A percentile compares a stretch with the other conserved stretches of the same genome.
These are phyloP conservation scores for Salix udensis DNA, from an alignment of 345 rosid genomes.

Conservation along the genomic window DNA sequence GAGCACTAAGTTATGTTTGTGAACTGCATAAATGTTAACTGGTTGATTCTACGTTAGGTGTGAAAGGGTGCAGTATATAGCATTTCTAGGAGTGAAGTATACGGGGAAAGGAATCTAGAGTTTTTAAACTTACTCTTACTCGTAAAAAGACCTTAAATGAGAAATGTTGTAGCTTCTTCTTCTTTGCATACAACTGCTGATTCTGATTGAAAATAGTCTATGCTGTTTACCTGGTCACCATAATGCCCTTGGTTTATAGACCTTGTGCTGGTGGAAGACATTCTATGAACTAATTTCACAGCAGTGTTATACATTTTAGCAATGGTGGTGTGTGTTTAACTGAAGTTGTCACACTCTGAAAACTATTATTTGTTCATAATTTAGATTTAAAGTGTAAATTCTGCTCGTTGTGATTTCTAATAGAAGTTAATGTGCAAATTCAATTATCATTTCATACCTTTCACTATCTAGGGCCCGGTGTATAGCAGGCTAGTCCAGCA, in stretches of 20 bases:
- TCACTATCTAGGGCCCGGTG: neutral
- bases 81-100: neutral
- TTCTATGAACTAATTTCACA: neutral
- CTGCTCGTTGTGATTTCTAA: neutral
- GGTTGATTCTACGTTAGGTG: neutral
- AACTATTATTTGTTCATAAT: neutral
- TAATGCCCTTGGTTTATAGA: neutral
- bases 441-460: neutral
- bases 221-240: neutral
- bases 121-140: neutral
- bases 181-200: neutral
- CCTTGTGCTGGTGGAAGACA: neutral
- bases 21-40: neutral
- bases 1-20: conserved; percentile 11
- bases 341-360: neutral
- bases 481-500: neutral
- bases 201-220: neutral
- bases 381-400: neutral
- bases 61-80: neutral
- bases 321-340: neutral
- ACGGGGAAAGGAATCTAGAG: neutral
- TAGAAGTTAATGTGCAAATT: neutral
- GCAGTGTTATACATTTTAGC: neutral
- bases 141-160: neutral
- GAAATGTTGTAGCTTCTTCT: neutral